These are phyloP conservation scores for Pyrenophora graminea DNA, from an alignment of 2,329 filamentous ascomycete genomes.

Conservation along the genomic window DNA sequence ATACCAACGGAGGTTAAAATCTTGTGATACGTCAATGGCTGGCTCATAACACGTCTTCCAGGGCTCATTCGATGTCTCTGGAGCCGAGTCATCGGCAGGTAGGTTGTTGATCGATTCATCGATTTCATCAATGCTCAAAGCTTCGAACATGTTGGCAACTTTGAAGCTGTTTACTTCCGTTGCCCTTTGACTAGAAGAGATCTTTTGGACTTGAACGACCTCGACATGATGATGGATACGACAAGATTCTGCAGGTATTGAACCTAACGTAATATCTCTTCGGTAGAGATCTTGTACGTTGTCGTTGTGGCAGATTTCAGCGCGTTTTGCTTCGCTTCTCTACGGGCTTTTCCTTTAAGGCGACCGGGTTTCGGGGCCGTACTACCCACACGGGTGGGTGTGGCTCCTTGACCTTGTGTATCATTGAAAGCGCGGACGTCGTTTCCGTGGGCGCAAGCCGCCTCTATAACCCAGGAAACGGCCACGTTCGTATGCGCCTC, in stretches of 20 bases:
- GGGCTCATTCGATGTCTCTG: background rate
- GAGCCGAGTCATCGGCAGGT: background rate
- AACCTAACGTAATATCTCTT: background rate
- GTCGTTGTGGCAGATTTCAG: background rate
- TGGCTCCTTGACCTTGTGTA: too few species aligned
- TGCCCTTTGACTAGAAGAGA: background rate
- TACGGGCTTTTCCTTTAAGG: background rate
- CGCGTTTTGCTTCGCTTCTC: background rate
- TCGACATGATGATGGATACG: background rate
- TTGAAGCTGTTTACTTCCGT: background rate
- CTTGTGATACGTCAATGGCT: background rate
- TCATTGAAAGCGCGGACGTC: background rate
- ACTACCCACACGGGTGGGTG: background rate
- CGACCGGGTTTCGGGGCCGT: background rate
- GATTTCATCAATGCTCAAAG: background rate
- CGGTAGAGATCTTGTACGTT: background rate
- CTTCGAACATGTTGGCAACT: background rate
- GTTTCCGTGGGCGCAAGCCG: background rate
- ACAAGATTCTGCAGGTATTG: background rate
- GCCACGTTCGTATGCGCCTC: background rate
- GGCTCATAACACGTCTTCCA: background rate
- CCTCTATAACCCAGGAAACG: background rate
- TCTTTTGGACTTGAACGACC: background rate
- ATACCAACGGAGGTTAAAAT: background rate
- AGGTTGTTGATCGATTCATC: background rate